A percentile compares a stretch with the other conserved stretches of the same genome.
Evolutionary conservation across 352 stramenopile species (phyloP).

Genomic region (Pythium dissimile): DNA sequence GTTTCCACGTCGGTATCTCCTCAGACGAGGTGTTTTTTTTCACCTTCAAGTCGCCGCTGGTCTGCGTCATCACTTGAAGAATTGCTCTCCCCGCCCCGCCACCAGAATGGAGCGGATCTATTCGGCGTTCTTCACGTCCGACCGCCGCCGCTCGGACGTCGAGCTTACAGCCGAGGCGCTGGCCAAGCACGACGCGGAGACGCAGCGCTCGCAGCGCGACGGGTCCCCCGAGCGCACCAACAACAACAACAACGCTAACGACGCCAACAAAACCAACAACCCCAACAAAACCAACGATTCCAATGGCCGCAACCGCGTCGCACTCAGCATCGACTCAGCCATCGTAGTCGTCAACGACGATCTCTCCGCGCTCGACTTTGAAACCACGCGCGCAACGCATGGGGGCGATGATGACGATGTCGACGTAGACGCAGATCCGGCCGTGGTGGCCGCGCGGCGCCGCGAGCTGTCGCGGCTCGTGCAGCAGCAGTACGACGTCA

Average conservation of each 20-base stretch:
- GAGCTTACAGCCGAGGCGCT: conserved; percentile 61
- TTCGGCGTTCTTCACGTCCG: conserved; percentile 77
- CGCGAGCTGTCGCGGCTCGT: conserved; percentile 7
- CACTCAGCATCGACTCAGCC: conserved; percentile 5
- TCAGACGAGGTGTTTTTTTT: too few species aligned
- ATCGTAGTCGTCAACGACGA: conserved; percentile 6
- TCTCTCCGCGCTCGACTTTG: conserved; percentile 2
- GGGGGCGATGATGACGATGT: neutral
- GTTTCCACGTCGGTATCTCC: too few species aligned
- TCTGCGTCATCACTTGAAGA: neutral
- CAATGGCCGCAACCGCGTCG: neutral
- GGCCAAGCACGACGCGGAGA: conserved; percentile 62
- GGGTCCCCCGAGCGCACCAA: neutral
- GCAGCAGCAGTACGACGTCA: conserved; percentile 5
- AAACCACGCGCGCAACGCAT: neutral
- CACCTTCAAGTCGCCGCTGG: too few species aligned
- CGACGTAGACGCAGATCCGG: neutral
- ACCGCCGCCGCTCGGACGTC: conserved; percentile 32
- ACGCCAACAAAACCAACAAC: neutral
- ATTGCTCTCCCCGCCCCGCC: neutral
- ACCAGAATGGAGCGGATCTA: conserved; percentile 82
- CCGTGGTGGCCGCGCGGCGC: neutral
- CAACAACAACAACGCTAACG: neutral
- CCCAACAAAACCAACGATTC: neutral
- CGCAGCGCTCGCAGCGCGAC: neutral